Base-by-base conservation (phyloP, 306 rosid species). In the Cicer yamashitae region DNA sequence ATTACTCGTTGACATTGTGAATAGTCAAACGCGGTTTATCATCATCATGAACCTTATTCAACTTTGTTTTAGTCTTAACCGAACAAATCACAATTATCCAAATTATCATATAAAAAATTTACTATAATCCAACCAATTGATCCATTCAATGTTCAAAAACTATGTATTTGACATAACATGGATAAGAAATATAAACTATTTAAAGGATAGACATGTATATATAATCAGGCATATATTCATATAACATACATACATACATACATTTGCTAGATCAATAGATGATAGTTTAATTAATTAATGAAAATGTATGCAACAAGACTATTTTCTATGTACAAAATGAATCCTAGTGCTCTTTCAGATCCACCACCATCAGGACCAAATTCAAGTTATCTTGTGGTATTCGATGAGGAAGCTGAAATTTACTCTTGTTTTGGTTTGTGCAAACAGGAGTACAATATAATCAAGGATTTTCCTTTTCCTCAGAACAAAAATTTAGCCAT, bases 301-400 rank as follows among this genome's bases (percentile, higher is more conserved):
- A 77, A 50, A 63, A 78, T 78, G 86, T 86, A 86, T 69, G 85
- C 81, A 48, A 86, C 89, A 22, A 82, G 81, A 37, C 70, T 67
- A 3, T 73, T 82, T 34, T 85, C 89, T 4, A 1, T 62, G 68
- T 82, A 73, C 81, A 73, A 69, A 62, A 77, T 9, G 43, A 72
- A 68, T 20, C 81, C 80, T 2, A 46, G 34, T 38, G 85, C 77
- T 8, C 56, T 80, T 3, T 77, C 74, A 7, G 46, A 62, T 4
- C 61, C 76, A 0, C 81, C 87, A 3, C 80, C 86, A 4, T 54
- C 70, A 10, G 84, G 86, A 0, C 89, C 89, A 13, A 82, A 73
- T 17, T 71, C 85, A 37, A 74, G 87, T 15, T 47, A 76, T 44
- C 64, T 86, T 54, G 87, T 86, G 10, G 64, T 80, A 46, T 67